These are phyloP conservation scores for Backusella luteola DNA, from an alignment of 192 early-diverging fungal species.

Conservation along the genomic window DNA sequence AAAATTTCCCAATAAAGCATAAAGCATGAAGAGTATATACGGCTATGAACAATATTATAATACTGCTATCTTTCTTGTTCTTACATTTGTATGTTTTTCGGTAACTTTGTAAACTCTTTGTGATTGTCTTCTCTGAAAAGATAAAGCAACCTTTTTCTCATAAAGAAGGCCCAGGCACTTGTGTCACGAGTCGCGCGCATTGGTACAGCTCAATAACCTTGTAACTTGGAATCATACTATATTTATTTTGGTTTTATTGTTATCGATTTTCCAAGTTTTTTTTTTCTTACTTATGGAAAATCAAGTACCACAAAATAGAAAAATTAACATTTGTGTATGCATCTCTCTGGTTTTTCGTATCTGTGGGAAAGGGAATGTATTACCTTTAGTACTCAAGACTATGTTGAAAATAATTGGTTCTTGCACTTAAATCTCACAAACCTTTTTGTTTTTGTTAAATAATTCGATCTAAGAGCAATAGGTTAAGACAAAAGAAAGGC, in stretches of 20 bases:
- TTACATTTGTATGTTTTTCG: background rate
- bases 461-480: background rate
- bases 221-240: background rate
- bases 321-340: background rate
- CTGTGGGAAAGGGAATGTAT: background rate
- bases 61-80: background rate
- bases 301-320: background rate
- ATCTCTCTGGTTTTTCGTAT: background rate
- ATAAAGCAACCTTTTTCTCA: background rate
- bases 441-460: background rate
- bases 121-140: background rate
- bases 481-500: background rate
- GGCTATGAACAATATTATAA: background rate
- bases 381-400: background rate
- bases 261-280: background rate
- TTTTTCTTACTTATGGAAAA: background rate
- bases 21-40: background rate
- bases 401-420: background rate
- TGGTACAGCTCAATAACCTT: background rate
- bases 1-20: background rate
- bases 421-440: background rate
- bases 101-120: background rate
- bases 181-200: background rate
- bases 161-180: background rate
- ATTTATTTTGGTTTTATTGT: background rate